A percentile compares a stretch with the other conserved stretches of the same genome.
Conservation (phyloP, 768 basidiomycete species). For the Podaxis sp. region DNA sequence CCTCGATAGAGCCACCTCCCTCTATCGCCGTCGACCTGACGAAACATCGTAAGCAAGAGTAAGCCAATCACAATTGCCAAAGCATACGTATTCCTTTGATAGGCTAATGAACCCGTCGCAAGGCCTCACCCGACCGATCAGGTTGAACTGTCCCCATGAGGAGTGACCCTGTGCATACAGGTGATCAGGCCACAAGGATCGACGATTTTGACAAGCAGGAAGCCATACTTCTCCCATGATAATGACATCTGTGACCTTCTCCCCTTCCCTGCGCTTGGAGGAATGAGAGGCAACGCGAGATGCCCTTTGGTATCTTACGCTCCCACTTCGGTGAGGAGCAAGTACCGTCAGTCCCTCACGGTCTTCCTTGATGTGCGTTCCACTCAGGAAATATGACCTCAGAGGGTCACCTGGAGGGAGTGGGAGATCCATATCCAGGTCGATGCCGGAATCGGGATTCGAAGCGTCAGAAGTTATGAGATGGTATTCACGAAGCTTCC, state of each 20-base stretch:
- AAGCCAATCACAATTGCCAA: constrained; percentile 14
- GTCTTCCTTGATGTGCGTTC: constrained; percentile 48
- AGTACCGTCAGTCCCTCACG: constrained; percentile 46
- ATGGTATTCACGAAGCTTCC: constrained; percentile 82
- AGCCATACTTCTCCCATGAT: constrained; percentile 68
- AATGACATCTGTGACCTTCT: constrained; percentile 51
- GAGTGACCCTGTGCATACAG: constrained; percentile 69
- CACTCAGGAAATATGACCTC: constrained; percentile 58
- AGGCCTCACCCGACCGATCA: constrained; percentile 77
- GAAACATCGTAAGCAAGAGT: constrained; percentile 6
- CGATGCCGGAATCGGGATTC: constrained; percentile 33
- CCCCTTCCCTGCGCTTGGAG: constrained; percentile 18
- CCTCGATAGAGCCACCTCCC: constrained; percentile 88
- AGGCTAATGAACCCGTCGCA: constrained; percentile 80
- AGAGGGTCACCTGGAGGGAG: constrained; percentile 62
- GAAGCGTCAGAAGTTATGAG: constrained; percentile 35
- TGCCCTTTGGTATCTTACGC: constrained; percentile 32
- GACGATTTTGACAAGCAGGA: neutral
- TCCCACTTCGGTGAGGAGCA: constrained; percentile 38
- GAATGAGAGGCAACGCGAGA: neutral
- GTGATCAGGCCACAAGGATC: neutral
- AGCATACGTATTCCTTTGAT: constrained; percentile 80
- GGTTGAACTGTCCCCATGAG: constrained; percentile 84
- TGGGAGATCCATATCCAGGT: constrained; percentile 32
- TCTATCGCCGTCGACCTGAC: constrained; percentile 65